A percentile compares a stretch with the other conserved stretches of the same genome.
Evolutionary conservation across 139 green algal species (phyloP).

Genomic region (Ostreobium quekettii): DNA sequence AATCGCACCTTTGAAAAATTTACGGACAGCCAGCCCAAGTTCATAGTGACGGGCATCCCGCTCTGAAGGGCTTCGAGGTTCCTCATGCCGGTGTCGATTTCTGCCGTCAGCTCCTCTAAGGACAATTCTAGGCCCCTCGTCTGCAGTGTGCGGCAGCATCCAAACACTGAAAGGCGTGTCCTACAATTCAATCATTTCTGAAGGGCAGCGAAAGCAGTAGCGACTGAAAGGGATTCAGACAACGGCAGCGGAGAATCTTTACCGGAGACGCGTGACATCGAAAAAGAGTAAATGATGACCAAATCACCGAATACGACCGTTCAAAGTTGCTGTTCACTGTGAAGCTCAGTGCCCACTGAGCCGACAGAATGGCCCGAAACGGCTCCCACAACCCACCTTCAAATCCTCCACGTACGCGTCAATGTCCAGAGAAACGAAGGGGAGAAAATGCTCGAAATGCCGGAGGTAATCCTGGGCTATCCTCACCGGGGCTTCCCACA

Average conservation of each 20-base stretch:
- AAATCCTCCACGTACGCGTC: constrained; percentile 45
- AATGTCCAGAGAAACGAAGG: constrained; percentile 47
- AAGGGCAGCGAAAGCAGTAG: background rate
- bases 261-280: too few species aligned
- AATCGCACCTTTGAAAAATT: constrained; percentile 18
- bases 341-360: too few species aligned
- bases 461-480: constrained; percentile 18
- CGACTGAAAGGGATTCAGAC: background rate
- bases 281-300: too few species aligned
- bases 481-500: background rate
- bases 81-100: constrained; percentile 9
- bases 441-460: constrained; percentile 34
- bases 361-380: too few species aligned
- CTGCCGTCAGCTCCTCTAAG: constrained; percentile 30
- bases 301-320: constrained; percentile 6
- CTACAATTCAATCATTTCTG: background rate
- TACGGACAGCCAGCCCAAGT: background rate
- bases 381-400: too few species aligned
- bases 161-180: too few species aligned
- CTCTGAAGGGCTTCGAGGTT: background rate
- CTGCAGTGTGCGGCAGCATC: too few species aligned
- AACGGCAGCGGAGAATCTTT: too few species aligned
- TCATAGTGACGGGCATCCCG: background rate
- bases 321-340: too few species aligned
- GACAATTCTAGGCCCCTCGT: constrained; percentile 43